phyloP scores from a whole-genome alignment of 2,329 filamentous ascomycete species.

The Beauveria pseudobassiana region DNA sequence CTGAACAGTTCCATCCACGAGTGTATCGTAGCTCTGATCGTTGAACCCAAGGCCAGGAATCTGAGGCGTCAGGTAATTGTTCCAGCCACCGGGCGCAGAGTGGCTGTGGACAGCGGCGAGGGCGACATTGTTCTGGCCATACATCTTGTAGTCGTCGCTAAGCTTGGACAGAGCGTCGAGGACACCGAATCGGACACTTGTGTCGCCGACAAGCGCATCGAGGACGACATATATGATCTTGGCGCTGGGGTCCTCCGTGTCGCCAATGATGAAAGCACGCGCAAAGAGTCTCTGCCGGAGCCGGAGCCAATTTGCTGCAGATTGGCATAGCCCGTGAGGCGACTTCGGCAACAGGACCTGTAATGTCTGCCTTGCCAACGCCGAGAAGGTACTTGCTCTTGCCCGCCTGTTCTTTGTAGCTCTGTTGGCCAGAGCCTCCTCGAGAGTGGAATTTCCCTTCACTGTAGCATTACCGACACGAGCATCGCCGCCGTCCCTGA shows the following conservation, averaged over 20 bases:
- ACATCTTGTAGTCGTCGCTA: constrained; percentile 65
- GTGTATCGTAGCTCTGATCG: constrained; percentile 77
- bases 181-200: constrained; percentile 77
- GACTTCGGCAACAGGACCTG: constrained; percentile 79
- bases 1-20: constrained; percentile 75
- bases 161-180: constrained; percentile 62
- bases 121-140: constrained; percentile 74
- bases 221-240: constrained; percentile 82
- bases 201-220: constrained; percentile 82
- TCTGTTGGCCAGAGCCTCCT: neutral
- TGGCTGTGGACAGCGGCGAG: constrained; percentile 91
- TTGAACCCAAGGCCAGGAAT: constrained; percentile 83
- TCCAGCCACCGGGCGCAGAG: constrained; percentile 82
- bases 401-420: neutral
- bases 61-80: constrained; percentile 89
- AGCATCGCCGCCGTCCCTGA: neutral
- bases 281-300: constrained; percentile 83
- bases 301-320: constrained; percentile 70
- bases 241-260: constrained; percentile 55
- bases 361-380: constrained; percentile 52
- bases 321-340: constrained; percentile 91
- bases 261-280: constrained; percentile 79
- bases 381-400: constrained; percentile 41
- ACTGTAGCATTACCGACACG: neutral
- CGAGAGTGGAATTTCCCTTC: neutral